Percentiles rank a stretch among this genome's conserved stretches.
Conservation (phyloP, 345 rosid species). For the Rhodamnia argentea region DNA sequence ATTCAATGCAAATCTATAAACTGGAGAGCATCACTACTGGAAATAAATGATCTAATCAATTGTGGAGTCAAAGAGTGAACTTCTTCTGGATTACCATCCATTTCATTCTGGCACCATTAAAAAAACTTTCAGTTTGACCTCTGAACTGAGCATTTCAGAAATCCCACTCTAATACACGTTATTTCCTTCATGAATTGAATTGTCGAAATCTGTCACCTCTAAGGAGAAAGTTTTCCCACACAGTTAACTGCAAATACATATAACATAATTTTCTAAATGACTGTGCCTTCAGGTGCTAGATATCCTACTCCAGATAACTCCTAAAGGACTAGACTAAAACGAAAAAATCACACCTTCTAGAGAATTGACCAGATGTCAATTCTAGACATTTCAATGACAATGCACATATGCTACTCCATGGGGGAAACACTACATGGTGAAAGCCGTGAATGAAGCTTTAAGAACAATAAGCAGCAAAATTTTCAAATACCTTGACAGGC, state of each 20-base stretch:
- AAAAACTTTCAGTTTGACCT: neutral
- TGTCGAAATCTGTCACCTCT: neutral
- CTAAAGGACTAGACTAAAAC: neutral
- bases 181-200: neutral
- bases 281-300: neutral
- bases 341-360: neutral
- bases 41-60: neutral
- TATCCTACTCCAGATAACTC: neutral
- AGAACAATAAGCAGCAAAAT: neutral
- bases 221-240: neutral
- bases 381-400: neutral
- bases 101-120: neutral
- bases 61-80: neutral
- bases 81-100: constrained; percentile 14
- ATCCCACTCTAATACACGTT: neutral
- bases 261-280: neutral
- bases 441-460: neutral
- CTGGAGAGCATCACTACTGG: neutral
- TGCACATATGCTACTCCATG: neutral
- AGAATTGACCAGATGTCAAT: neutral
- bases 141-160: neutral
- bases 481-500: constrained; percentile 78
- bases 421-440: neutral
- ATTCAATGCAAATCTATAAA: neutral
- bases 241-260: neutral